Base-by-base conservation (phyloP, 306 rosid species). In the Quercus gilva region DNA sequence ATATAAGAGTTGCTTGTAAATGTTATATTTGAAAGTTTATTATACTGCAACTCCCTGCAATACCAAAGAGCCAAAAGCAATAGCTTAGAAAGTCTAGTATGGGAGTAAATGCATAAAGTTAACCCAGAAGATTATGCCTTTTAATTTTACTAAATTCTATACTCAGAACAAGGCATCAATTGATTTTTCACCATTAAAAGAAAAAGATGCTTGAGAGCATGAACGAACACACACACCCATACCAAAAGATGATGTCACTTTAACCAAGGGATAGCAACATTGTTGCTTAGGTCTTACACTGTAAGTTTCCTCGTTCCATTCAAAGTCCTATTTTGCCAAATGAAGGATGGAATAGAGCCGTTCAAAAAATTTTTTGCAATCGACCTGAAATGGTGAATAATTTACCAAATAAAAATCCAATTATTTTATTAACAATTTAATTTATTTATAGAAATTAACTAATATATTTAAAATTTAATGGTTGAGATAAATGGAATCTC, bases 31-130 rank as follows among this genome's bases (percentile, higher is more conserved):
- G 89, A 52, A 82, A 95, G 71, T 2, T 19, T 1, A 75, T 95
- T 95, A 83, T 92, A 86, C 87, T 90, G 93, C 87, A 95, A 83
- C 58, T 95, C 92, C 89, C 99, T 95, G 85, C 82, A 86, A 76
- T 41, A 79, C 78, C 26, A 63, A 78, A 74, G 73, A 81, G 85
- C 75, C 78, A 81, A 17, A 76, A 60, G 49, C 41, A 28, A 68
- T 18, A 14, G 37, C 7, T 33, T 33, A 33, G 37, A 33, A 33
- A 33, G 37, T 33, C 37, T 5, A 33, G 37, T 5, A 53, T 0
- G 52, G 52, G 25, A 63, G 9, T 15, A 61, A 80, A 77, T 15
- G 21, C 6, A 43, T 63, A 78, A 69, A 73, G 52, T 49, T 55
- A 41, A 59, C 12, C 43, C 26, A 59, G 8, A 56, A 56, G 60